Percentiles rank a stretch among this genome's conserved stretches.
phyloP scores from a whole-genome alignment of 2,329 filamentous ascomycete species.

The Penicillium sp. region DNA sequence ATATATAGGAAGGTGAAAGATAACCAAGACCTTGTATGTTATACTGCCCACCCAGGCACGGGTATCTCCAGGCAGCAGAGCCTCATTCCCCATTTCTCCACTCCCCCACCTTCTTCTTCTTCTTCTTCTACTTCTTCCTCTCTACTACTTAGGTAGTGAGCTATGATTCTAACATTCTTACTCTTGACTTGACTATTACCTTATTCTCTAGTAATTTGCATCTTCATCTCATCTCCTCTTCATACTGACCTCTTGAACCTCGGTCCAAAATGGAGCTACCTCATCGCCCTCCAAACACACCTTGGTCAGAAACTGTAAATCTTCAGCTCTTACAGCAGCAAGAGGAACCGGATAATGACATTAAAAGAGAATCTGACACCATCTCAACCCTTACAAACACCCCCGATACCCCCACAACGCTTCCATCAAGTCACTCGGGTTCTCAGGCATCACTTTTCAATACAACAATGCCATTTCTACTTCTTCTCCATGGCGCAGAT shows the following conservation, averaged over 20 bases:
- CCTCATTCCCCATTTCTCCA: background rate
- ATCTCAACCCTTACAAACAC: background rate
- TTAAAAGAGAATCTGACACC: background rate
- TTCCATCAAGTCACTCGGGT: background rate
- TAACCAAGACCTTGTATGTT: too few relatives aligned
- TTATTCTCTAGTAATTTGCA: background rate
- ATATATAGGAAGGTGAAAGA: too few relatives aligned
- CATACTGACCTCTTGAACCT: background rate
- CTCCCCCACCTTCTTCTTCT: background rate
- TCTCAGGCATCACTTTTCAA: background rate
- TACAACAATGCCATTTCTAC: conserved; percentile 15
- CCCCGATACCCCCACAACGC: too few relatives aligned
- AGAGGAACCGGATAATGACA: background rate
- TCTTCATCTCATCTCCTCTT: background rate
- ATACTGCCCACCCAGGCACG: too few relatives aligned
- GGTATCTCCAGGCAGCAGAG: background rate
- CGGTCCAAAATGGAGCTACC: background rate
- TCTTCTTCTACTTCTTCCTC: background rate
- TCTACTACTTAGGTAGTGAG: too few relatives aligned
- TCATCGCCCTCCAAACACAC: background rate
- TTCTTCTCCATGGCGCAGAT: conserved; percentile 32
- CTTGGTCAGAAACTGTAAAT: background rate
- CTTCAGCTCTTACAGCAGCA: background rate
- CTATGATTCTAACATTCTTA: background rate
- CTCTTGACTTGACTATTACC: background rate